These are phyloP conservation scores for Trichoderma atrobrunneum DNA, from an alignment of 2,329 filamentous ascomycete species.

Conservation along the genomic window DNA sequence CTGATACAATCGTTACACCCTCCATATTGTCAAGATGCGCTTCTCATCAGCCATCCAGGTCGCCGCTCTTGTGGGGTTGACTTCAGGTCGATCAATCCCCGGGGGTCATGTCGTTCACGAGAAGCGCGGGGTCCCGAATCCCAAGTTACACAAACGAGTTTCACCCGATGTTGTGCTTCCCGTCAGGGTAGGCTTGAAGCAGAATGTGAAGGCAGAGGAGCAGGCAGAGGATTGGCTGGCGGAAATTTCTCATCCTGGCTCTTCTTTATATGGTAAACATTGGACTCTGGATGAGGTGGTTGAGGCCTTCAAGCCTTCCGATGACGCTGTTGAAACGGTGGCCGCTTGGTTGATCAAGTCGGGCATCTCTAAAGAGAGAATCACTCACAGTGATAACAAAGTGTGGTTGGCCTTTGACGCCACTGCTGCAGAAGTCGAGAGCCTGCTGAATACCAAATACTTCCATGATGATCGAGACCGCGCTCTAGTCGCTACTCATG, in stretches of 20 bases:
- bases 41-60: slow-evolving; percentile 8
- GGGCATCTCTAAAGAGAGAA: slow-evolving; percentile 47
- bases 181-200: slow-evolving; percentile 42
- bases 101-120: slow-evolving; percentile 20
- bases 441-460: slow-evolving; percentile 51
- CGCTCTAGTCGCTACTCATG: slow-evolving; percentile 36
- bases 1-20: neutral
- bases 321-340: slow-evolving; percentile 47
- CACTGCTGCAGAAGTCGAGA: slow-evolving; percentile 37
- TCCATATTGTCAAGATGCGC: neutral
- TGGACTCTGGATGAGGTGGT: slow-evolving; percentile 43
- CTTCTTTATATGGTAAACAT: slow-evolving; percentile 44
- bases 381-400: slow-evolving; percentile 49
- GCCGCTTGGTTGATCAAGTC: slow-evolving; percentile 49
- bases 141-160: slow-evolving; percentile 14
- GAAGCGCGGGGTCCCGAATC: slow-evolving; percentile 16
- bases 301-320: slow-evolving; percentile 40
- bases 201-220: slow-evolving; percentile 40
- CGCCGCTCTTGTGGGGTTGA: slow-evolving; percentile 2
- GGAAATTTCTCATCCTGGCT: slow-evolving; percentile 43
- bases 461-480: slow-evolving; percentile 41
- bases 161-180: slow-evolving; percentile 27
- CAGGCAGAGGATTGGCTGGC: slow-evolving; percentile 41
- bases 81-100: slow-evolving; percentile 6
- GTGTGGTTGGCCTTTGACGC: slow-evolving; percentile 37